These are phyloP conservation scores for Ophiocordyceps polyrhachis-furcata DNA, from an alignment of 2,329 filamentous ascomycete genomes.

Conservation along the genomic window DNA sequence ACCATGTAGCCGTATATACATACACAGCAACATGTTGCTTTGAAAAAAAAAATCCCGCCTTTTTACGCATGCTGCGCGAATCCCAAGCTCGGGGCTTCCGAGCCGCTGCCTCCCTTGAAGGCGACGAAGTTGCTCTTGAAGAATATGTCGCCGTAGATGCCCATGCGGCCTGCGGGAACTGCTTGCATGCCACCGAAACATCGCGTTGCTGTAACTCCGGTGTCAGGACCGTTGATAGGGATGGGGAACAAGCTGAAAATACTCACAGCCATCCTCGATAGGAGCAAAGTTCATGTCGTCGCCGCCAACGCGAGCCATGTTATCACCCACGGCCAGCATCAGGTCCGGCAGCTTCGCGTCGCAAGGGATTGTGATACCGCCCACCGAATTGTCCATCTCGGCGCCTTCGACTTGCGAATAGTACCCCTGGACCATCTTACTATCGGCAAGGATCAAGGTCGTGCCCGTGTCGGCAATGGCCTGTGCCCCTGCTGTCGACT, in stretches of 20 bases:
- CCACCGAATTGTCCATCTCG: conserved; percentile 16
- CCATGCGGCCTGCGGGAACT: conserved; percentile 27
- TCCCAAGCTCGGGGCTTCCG: conserved; percentile 17
- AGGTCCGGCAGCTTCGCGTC: conserved; percentile 26
- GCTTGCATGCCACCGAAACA: conserved; percentile 54
- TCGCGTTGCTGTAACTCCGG: conserved; percentile 11
- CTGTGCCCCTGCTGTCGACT: conserved; percentile 19
- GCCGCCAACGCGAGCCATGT: conserved; percentile 37
- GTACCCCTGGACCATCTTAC: conserved; percentile 28
- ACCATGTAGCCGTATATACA: neutral
- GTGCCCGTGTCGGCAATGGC: conserved; percentile 41
- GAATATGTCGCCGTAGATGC: conserved; percentile 45
- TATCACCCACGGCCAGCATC: conserved; percentile 35
- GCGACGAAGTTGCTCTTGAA: conserved; percentile 43
- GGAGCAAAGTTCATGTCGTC: conserved; percentile 32
- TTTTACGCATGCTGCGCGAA: conserved; percentile 17
- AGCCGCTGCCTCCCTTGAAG: conserved; percentile 36
- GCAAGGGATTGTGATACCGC: conserved; percentile 30
- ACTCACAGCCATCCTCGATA: conserved; percentile 31
- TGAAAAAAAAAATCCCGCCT: neutral
- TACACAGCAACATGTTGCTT: neutral
- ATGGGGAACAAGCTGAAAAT: too few relatives aligned
- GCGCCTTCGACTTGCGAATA: conserved; percentile 28
- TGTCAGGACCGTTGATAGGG: neutral
- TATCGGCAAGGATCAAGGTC: conserved; percentile 41